Percentiles rank a stretch among this genome's conserved stretches.
Evolutionary conservation across 2,329 filamentous ascomycete species (phyloP).

Genomic region (Arachnomyces sp.): DNA sequence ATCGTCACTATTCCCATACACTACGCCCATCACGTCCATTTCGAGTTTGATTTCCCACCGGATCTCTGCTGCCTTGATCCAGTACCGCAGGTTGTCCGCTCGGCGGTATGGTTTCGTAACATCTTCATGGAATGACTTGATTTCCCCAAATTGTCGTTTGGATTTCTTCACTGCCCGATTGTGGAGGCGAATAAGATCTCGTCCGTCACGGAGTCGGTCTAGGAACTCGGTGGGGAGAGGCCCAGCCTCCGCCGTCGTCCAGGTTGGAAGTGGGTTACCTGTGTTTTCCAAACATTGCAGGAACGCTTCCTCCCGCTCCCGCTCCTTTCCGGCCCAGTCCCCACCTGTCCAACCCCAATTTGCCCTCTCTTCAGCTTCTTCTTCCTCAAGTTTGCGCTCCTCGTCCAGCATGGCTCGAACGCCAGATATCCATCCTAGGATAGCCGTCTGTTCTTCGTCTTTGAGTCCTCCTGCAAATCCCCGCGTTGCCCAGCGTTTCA

Average conservation of each 20-base stretch:
- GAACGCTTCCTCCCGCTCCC: constrained; percentile 73
- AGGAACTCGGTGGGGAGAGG: constrained; percentile 58
- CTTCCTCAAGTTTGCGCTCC: constrained; percentile 68
- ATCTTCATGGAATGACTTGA: constrained; percentile 83
- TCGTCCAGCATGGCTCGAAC: constrained; percentile 67
- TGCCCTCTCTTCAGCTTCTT: constrained; percentile 62
- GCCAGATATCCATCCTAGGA: constrained; percentile 69
- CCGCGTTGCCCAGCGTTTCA: constrained; percentile 83
- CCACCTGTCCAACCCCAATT: constrained; percentile 73
- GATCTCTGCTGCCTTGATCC: constrained; percentile 91
- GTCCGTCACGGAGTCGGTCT: constrained; percentile 63
- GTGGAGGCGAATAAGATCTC: constrained; percentile 76
- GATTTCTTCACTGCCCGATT: constrained; percentile 82
- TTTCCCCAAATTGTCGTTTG: constrained; percentile 76
- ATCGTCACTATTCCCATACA: constrained; percentile 58
- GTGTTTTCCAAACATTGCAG: constrained; percentile 60
- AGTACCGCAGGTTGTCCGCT: constrained; percentile 89
- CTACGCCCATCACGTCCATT: constrained; percentile 78
- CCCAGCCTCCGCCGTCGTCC: constrained; percentile 48
- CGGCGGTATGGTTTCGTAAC: constrained; percentile 89
- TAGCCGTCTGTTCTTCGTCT: constrained; percentile 65
- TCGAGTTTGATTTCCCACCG: constrained; percentile 81
- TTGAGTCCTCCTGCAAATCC: constrained; percentile 78
- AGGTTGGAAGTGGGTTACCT: constrained; percentile 55
- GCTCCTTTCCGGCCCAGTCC: constrained; percentile 67